Base-by-base conservation (phyloP, 129 eudicot species). In the Sambucus nigra region DNA sequence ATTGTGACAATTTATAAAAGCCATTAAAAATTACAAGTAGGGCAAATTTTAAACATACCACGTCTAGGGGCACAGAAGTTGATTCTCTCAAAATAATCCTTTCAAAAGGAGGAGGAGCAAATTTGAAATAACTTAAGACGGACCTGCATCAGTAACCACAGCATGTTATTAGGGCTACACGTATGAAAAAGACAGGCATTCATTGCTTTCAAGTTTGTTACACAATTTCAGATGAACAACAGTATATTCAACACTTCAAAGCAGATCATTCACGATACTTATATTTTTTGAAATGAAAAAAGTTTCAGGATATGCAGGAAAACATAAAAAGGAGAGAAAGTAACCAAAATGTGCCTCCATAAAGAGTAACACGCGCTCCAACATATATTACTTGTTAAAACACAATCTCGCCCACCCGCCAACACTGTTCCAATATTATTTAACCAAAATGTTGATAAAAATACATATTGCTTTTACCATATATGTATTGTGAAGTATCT, bases 101-200 rank as follows among this genome's bases (percentile, higher is more conserved):
- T 65, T 62, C 63, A 58, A 91, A 91, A 1, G 98, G 95, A 46
- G 94, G 80, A 55, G 94, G 95, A 19, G 94, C 84, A 69, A 64
- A 71, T 38, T 72, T 60, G 40, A 81, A 85, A 78, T 91, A 91
- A 46, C 57, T 53, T 28, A 69, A 69, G 27, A 91, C 77, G 38
- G 80, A 60, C 83, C 97, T 88, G 79, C 68, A 73, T 24, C 55
- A 69, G 46, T 57, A 50, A 68, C 25, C 42, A 49, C 32, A 12
- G 20, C 47, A 60, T 51, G 56, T 54, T 61, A 69, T 12, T 35
- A 28, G 21, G 44, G 3, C 22, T 18, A 40, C 14, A 31, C 55
- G 48, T 42, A 51, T 5, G 25, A 50, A 50, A 25, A 66, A 3
- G 9, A 15, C 1, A 19, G 12, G 55, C 16, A 54, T 8, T 19